Conservation (phyloP, 1,284 basidiomycete genomes). For the Sanghuangporus weigelae region DNA sequence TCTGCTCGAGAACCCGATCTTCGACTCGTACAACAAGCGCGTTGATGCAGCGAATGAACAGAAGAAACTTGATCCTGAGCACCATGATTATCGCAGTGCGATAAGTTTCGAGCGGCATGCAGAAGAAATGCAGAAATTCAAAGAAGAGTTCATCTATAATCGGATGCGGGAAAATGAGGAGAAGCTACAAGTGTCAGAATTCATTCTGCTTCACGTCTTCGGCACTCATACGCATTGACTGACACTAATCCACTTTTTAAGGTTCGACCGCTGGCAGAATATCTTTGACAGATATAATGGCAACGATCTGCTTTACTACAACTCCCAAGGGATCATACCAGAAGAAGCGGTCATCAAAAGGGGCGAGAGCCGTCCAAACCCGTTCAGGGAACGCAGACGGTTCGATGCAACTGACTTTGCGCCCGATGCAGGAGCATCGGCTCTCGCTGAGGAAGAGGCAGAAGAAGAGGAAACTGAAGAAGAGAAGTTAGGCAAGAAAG, state of each 20-base stretch:
- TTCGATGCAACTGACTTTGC: conserved; percentile 60
- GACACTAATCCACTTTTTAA: conserved; percentile 24
- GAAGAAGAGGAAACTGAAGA: conserved; percentile 55
- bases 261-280: conserved; percentile 74
- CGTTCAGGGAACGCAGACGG: conserved; percentile 59
- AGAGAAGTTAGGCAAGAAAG: conserved; percentile 39
- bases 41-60: conserved; percentile 54
- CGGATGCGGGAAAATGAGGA: conserved; percentile 83
- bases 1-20: conserved; percentile 90
- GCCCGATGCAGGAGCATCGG: conserved; percentile 29
- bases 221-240: not conserved
- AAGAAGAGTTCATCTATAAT: conserved; percentile 78
- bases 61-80: conserved; percentile 40
- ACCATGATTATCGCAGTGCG: conserved; percentile 54
- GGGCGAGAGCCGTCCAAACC: conserved; percentile 51
- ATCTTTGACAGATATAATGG: conserved; percentile 66
- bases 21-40: conserved; percentile 72
- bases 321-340: conserved; percentile 67
- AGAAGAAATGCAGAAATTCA: conserved; percentile 72
- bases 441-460: conserved; percentile 46
- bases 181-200: conserved; percentile 64
- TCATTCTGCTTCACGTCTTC: conserved; percentile 2
- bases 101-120: conserved; percentile 70
- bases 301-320: conserved; percentile 64
- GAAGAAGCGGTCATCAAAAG: conserved; percentile 57